Percentiles rank a stretch among this genome's conserved stretches.
phyloP scores from a whole-genome alignment of 1,284 basidiomycete genomes.

The Ceratobasidium sp. region DNA sequence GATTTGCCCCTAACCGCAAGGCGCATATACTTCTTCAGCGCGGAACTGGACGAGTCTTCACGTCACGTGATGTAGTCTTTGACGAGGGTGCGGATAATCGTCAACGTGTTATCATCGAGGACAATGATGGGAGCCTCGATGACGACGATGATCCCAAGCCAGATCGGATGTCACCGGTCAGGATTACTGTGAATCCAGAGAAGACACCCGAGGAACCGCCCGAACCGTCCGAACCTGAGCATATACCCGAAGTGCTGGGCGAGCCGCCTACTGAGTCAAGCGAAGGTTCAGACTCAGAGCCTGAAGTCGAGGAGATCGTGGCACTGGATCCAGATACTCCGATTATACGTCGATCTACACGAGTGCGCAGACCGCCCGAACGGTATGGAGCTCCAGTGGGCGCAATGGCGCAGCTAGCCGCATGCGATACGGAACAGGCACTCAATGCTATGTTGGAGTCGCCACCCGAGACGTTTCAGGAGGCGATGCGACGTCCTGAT shows the following conservation, averaged over 20 bases:
- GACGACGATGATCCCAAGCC: too few species aligned
- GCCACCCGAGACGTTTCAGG: constrained; percentile 1
- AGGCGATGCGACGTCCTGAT: constrained; percentile 25
- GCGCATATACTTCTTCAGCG: background rate
- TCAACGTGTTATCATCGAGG: constrained; percentile 6
- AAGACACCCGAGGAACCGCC: too few species aligned
- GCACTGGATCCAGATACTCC: background rate
- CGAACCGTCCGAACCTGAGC: too few species aligned
- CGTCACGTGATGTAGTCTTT: constrained; percentile 17
- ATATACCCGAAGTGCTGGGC: too few species aligned
- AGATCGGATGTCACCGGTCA: too few species aligned
- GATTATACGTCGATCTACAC: background rate
- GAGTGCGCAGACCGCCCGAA: background rate
- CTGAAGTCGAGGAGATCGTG: too few species aligned
- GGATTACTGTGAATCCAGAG: too few species aligned
- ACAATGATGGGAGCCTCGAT: background rate
- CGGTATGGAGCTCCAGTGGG: background rate
- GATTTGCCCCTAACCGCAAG: constrained; percentile 14
- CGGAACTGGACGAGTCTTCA: background rate
- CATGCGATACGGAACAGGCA: background rate
- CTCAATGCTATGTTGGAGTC: background rate
- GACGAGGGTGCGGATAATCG: background rate
- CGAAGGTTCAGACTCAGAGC: too few species aligned
- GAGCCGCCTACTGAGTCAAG: too few species aligned
- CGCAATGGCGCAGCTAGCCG: background rate